These are phyloP conservation scores for Penicillium desertorum DNA, from an alignment of 495 filamentous ascomycete genomes.

Conservation along the genomic window DNA sequence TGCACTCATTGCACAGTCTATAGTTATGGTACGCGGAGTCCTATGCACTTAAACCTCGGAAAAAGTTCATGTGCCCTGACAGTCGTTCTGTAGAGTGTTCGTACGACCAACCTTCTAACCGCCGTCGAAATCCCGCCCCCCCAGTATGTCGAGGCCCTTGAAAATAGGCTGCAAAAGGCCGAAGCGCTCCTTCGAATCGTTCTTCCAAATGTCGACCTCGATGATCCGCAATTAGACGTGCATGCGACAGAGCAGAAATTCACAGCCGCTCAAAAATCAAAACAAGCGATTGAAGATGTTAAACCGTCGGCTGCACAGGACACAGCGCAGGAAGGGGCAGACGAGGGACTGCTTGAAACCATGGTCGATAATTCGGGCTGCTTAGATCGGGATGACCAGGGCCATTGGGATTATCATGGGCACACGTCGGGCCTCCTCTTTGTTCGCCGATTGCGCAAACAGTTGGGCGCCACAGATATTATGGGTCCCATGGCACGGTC, in stretches of 20 bases:
- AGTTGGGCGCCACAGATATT: constrained; percentile 65
- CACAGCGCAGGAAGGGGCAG: constrained; percentile 37
- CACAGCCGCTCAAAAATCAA: constrained; percentile 29
- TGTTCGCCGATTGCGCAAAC: constrained; percentile 77
- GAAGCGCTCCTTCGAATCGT: constrained; percentile 75
- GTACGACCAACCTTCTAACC: constrained; percentile 96
- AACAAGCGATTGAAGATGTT: constrained; percentile 18
- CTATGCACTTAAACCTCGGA: constrained; percentile 11
- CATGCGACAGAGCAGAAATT: constrained; percentile 55
- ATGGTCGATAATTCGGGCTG: constrained; percentile 92
- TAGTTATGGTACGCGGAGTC: constrained; percentile 78
- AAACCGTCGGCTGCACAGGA: constrained; percentile 20
- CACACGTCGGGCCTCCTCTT: constrained; percentile 91
- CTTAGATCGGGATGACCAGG: constrained; percentile 86
- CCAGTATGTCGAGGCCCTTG: constrained; percentile 90
- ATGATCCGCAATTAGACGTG: constrained; percentile 76
- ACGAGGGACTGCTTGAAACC: constrained; percentile 81
- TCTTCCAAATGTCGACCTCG: constrained; percentile 82
- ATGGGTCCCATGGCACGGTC: constrained; percentile 44
- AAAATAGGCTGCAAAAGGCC: constrained; percentile 78
- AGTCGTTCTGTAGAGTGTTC: constrained; percentile 71
- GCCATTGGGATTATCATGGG: constrained; percentile 93
- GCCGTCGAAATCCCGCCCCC: constrained; percentile 92
- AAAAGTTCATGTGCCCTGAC: constrained; percentile 31
- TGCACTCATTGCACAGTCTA: constrained; percentile 98